Base-by-base conservation (phyloP, 768 basidiomycete genomes). In the Mycena pura region DNA sequence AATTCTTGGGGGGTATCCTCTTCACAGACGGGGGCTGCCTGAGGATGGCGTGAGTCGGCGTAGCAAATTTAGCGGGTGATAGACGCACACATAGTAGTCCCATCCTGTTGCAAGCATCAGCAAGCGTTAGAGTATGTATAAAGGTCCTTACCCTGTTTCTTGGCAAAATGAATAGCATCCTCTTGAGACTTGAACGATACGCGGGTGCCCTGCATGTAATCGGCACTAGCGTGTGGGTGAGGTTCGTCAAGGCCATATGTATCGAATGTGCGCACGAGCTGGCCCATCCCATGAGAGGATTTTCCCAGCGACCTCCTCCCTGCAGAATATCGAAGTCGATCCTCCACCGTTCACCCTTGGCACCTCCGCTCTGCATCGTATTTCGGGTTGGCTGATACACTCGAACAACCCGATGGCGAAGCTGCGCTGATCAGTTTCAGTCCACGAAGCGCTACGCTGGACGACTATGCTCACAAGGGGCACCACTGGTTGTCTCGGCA, bases 231-330 rank as follows among this genome's bases (percentile, higher is more conserved):
- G 43, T 41, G 31, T 40, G 48, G 47, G 38, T 34, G 53, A 64
- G 49, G n/a, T 52, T 46, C 47, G 52, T 19, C 38, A 51, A 14
- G 21, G 13, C 25, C 17, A n/a, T 24, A 13, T 49, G 14, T 28
- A 17, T 17, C 10, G 21, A 52, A 50, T 22, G 27, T 34, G 28
- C 92, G 77, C 73, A 96, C 92, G 94, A 95, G 79, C 90, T 92
- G 0, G 95, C 96, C 82, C 86, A 99, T 41, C 96, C 96, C 93
- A 99, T 99, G 66, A 99, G 74, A 5, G 94, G 93, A 72, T 99
- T 99, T 83, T 98, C 95, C 96, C 96, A 99, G 50, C 96, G 84
- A 13, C 93, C 95, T 27, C 85, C 88, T 31, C 96, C 94, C 58
- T 86, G 87, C n/a, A 98, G 79, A 57, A 87, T 87, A 69, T 99